Percentiles rank a stretch among this genome's conserved stretches.
Conservation (phyloP, 2,329 filamentous ascomycete species). For the Truncatella angustata region DNA sequence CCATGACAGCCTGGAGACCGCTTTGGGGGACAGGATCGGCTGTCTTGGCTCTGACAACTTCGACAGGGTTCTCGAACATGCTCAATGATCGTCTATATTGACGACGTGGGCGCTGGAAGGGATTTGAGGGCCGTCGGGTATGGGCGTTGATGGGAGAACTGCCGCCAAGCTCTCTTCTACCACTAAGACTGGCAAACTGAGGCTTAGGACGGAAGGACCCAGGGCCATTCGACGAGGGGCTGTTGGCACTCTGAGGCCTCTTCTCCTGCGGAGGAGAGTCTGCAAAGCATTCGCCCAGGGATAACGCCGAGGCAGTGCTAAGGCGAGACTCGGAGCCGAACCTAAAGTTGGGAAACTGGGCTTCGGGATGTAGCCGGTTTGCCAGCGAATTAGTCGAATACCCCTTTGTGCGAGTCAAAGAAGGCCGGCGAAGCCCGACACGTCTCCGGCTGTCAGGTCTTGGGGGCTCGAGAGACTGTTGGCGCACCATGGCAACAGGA, state of each 20-base stretch:
- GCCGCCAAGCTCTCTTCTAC: conserved; percentile 55
- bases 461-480: conserved; percentile 42
- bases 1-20: conserved; percentile 72
- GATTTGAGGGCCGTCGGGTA: conserved; percentile 70
- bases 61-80: conserved; percentile 94
- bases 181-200: conserved; percentile 60
- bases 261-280: conserved; percentile 75
- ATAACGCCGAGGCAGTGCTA: conserved; percentile 58
- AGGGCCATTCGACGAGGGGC: conserved; percentile 52
- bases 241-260: conserved; percentile 59
- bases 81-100: conserved; percentile 89
- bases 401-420: conserved; percentile 71
- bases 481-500: conserved; percentile 46
- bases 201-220: conserved; percentile 63
- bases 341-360: conserved; percentile 69
- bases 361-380: conserved; percentile 59
- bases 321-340: conserved; percentile 56
- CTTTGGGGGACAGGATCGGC: conserved; percentile 53
- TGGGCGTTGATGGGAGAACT: conserved; percentile 74
- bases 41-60: conserved; percentile 79
- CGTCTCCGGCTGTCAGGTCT: conserved; percentile 60
- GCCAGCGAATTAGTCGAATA: conserved; percentile 67
- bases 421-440: conserved; percentile 67
- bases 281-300: conserved; percentile 76
- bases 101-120: conserved; percentile 74